Evolutionary conservation across 805 yeast species (phyloP).

Genomic region (Vanderwaltozyma polyspora): DNA sequence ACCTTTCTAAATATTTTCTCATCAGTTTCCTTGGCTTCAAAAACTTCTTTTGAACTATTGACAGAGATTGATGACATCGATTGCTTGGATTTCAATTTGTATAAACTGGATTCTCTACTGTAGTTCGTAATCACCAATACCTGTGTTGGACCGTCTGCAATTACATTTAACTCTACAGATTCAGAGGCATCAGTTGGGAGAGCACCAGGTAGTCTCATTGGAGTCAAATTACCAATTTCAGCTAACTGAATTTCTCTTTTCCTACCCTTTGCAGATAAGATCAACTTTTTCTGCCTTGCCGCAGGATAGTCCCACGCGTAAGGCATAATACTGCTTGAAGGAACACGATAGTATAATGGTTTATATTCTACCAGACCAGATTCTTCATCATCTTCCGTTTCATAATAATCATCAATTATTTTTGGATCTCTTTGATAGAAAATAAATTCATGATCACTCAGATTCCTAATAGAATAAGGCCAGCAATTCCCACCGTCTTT

Average conservation of each 20-base stretch:
- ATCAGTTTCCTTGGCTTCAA: constrained; percentile 34
- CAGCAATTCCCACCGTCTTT: constrained; percentile 65
- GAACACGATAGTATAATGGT: constrained; percentile 72
- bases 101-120: constrained; percentile 66
- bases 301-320: constrained; percentile 97
- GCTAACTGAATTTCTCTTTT: constrained; percentile 77
- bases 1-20: constrained; percentile 32
- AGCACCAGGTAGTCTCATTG: constrained; percentile 60
- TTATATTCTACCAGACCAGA: constrained; percentile 46
- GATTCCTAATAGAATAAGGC: constrained; percentile 90
- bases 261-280: constrained; percentile 58
- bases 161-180: constrained; percentile 78
- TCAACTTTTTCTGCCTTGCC: constrained; percentile 70
- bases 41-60: constrained; percentile 32
- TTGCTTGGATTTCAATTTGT: constrained; percentile 34
- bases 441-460: constrained; percentile 75
- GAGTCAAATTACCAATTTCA: constrained; percentile 84
- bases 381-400: constrained; percentile 42
- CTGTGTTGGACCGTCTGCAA: constrained; percentile 94
- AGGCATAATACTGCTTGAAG: constrained; percentile 91
- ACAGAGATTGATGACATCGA: constrained; percentile 27
- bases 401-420: constrained; percentile 24
- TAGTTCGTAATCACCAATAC: constrained; percentile 75
- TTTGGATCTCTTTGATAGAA: constrained; percentile 79
- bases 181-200: constrained; percentile 28